Percentiles rank a stretch among this genome's conserved stretches.
These are phyloP conservation scores for Suillus plorans DNA, from an alignment of 768 basidiomycete species.

Conservation along the genomic window DNA sequence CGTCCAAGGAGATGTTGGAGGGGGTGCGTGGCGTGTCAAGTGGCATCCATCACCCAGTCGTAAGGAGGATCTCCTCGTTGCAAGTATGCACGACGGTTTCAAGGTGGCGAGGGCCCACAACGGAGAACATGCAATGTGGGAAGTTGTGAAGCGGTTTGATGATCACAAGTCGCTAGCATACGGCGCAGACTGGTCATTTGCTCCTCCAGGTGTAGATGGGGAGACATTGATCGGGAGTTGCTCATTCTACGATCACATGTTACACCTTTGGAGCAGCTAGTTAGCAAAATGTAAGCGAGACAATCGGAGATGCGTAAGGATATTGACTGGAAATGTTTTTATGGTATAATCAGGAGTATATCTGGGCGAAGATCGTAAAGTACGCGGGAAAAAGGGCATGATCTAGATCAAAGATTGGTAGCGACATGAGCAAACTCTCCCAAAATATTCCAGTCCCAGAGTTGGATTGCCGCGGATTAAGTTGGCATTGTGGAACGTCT, in stretches of 20 bases:
- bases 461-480: background rate
- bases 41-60: slow-evolving; percentile 84
- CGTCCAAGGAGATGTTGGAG: slow-evolving; percentile 66
- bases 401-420: background rate
- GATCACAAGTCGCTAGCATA: slow-evolving; percentile 85
- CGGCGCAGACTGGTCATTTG: slow-evolving; percentile 86
- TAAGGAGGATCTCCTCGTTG: slow-evolving; percentile 78
- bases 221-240: slow-evolving; percentile 76
- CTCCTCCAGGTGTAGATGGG: slow-evolving; percentile 20
- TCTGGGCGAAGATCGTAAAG: background rate
- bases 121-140: slow-evolving; percentile 23
- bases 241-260: slow-evolving; percentile 91
- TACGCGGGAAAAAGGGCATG: no score
- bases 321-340: background rate
- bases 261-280: slow-evolving; percentile 80
- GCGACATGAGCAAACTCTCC: background rate
- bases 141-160: slow-evolving; percentile 62
- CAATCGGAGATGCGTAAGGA: background rate
- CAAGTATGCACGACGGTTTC: slow-evolving; percentile 98
- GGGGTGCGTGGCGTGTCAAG: slow-evolving; percentile 94
- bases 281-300: background rate
- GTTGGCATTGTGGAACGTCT: no score
- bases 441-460: background rate
- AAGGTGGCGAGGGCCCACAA: slow-evolving; percentile 56
- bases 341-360: background rate